Conservation (phyloP, 257 asterid species). For the Solanum pimpinellifolium region DNA sequence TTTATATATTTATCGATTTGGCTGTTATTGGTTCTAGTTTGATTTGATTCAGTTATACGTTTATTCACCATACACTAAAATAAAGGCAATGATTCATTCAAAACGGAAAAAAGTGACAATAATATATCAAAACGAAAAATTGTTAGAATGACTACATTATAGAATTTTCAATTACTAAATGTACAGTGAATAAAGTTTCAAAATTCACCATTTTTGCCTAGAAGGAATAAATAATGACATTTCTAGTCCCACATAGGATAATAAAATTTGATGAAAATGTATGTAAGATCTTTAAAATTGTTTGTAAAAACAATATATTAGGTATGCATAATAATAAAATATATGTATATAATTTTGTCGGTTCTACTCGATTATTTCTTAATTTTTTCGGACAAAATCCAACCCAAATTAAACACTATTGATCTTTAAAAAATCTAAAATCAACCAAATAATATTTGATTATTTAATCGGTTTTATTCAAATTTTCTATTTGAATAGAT, state of each 20-base stretch:
- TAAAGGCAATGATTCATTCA: neutral
- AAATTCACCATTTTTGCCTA: neutral
- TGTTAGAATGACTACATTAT: neutral
- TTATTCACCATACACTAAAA: neutral
- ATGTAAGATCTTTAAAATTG: no score
- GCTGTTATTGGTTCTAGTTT: neutral
- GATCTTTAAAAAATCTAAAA: no score
- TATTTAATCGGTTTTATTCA: no score
- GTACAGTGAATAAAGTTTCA: neutral
- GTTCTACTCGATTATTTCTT: neutral
- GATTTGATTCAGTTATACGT: neutral
- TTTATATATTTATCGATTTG: neutral
- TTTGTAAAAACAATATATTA: no score
- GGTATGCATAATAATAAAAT: no score
- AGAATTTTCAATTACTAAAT: neutral
- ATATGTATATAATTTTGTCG: no score
- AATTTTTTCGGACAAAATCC: neutral
- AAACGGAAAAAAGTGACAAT: no score
- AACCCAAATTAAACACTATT: neutral
- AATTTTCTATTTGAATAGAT: neutral
- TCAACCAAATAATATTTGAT: neutral
- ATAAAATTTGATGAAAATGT: no score
- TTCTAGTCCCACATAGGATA: neutral
- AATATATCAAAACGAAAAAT: no score
- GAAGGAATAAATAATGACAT: neutral